These are phyloP conservation scores for Fusarium camptoceras DNA, from an alignment of 2,329 filamentous ascomycete species.

Conservation along the genomic window DNA sequence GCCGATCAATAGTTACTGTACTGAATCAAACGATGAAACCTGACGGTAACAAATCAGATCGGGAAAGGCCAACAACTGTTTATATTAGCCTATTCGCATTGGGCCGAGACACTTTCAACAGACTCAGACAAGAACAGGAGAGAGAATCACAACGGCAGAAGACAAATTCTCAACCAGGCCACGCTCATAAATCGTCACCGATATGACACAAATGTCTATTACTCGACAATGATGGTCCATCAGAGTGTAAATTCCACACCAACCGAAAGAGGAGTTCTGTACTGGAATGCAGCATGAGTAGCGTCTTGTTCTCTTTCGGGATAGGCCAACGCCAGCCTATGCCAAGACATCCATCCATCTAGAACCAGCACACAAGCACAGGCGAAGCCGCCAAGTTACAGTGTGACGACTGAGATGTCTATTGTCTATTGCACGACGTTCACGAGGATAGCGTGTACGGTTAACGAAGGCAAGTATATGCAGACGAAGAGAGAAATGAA, in stretches of 20 bases:
- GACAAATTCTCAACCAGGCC: background rate
- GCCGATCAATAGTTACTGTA: constrained; percentile 14
- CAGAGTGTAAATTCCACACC: constrained; percentile 29
- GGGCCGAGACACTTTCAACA: constrained; percentile 20
- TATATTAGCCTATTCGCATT: constrained; percentile 8
- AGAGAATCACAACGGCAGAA: background rate
- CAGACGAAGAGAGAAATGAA: constrained; percentile 9
- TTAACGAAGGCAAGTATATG: background rate
- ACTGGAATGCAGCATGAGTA: constrained; percentile 32
- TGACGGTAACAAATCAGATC: constrained; percentile 11
- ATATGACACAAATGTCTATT: constrained; percentile 18
- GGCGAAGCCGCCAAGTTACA: constrained; percentile 1
- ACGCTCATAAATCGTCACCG: background rate
- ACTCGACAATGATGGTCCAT: constrained; percentile 10
- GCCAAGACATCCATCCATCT: constrained; percentile 7
- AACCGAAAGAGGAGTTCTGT: constrained; percentile 20
- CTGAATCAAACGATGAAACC: constrained; percentile 16
- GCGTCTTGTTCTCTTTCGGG: constrained; percentile 14
- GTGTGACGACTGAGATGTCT: background rate
- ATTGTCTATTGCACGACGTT: background rate
- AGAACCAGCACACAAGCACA: constrained; percentile 15
- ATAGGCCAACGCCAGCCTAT: constrained; percentile 7
- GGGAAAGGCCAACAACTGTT: constrained; percentile 16
- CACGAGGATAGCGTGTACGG: background rate
- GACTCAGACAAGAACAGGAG: constrained; percentile 13